Evolutionary conservation across 345 rosid species (phyloP), one percentile per base, ranked within the genome.

Genomic region (Boechera divaricarpa): DNA sequence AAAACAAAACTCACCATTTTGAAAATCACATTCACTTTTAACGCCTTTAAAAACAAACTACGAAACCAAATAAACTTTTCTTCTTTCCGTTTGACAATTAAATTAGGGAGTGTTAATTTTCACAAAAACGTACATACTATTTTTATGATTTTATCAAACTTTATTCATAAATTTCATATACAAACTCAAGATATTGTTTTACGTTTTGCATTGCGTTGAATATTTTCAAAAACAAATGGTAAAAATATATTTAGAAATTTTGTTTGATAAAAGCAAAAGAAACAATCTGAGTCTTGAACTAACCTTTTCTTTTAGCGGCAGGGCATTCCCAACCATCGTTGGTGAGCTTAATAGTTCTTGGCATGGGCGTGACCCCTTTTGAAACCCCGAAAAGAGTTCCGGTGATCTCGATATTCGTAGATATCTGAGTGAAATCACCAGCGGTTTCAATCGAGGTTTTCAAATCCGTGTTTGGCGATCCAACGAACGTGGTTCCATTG

Each of bases 381-480:
- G 79, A 79, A 24, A 91, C 71, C 6, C 99, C 99, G 5, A 92
- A 95, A 83, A 83, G 85, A 0, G 98, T 88, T 5, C 99, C 99
- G 0, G 74, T 78, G 24, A 95, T 77, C 55, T 86, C 84, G 18
- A 92, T 79, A 78, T 82, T 77, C 0, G 81, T 83, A 3, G 87
- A 70, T 54, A 95, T 95, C 85, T 91, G 96, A 38, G 67, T 63
- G 58, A 70, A 80, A 78, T 95, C 98, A 29, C 91, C 96, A 0
- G 99, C 99, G 0, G 99, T 95, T 10, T 89, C 94, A 26, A 90
- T 82, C 0, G 99, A 69, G 0, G 98, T 92, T 79, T 87, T 86
- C 73, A 95, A 83, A 53, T 92, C 94, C 7, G 79, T 47, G 77
- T 62, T 70, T 1, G 89, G 80, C 28, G 80, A 77, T 6, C 99